These are phyloP conservation scores for Neckera pumila DNA, from an alignment of 225 moss, liverwort and hornwort genomes.

Conservation along the genomic window DNA sequence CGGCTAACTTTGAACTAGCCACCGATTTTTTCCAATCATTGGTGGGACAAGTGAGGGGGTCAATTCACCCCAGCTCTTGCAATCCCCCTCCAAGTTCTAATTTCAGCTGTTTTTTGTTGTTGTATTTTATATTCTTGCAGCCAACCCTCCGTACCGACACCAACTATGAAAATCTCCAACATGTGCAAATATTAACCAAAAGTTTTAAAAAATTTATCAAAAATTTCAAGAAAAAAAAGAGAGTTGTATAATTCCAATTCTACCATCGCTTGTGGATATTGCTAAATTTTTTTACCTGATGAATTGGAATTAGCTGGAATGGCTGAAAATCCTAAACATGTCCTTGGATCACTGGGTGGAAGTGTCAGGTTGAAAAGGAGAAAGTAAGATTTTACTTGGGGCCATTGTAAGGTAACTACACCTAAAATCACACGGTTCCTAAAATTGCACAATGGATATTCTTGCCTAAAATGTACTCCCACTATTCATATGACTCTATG, in stretches of 20 bases:
- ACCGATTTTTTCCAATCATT: too few relatives aligned
- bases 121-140: too few relatives aligned
- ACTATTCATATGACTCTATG: too few relatives aligned
- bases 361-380: background rate
- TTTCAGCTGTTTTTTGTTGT: too few relatives aligned
- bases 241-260: background rate
- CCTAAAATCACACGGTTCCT: too few relatives aligned
- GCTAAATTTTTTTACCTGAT: background rate
- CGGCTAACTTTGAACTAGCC: too few relatives aligned
- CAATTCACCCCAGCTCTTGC: too few relatives aligned
- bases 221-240: background rate
- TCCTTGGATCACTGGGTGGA: fast-evolving
- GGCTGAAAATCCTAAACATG: fast-evolving
- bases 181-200: background rate
- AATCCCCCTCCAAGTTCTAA: too few relatives aligned
- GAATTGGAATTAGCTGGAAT: fast-evolving
- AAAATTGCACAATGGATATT: too few relatives aligned
- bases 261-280: background rate
- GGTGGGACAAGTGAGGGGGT: too few relatives aligned
- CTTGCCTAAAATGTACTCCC: too few relatives aligned
- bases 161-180: fast-evolving
- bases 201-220: background rate
- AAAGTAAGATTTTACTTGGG: fast-evolving
- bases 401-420: too few relatives aligned
- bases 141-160: background rate